Evolutionary conservation across 2,329 filamentous ascomycete genomes (phyloP).

Genomic region (Ophiostoma fasciatum): DNA sequence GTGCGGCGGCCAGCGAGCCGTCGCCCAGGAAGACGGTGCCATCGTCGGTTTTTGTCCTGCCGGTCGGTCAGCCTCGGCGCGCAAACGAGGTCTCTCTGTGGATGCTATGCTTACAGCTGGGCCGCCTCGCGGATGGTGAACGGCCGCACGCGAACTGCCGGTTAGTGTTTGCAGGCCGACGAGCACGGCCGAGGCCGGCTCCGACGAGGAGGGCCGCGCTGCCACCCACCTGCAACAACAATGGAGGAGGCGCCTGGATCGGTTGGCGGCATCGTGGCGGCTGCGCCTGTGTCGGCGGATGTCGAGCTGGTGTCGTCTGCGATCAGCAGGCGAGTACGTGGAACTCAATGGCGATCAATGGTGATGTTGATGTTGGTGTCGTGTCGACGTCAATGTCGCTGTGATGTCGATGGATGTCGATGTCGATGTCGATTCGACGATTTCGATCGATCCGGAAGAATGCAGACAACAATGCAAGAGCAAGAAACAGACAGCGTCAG

Average conservation of each 20-base stretch:
- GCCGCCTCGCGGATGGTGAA: conserved; percentile 87
- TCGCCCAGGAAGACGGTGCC: conserved; percentile 89
- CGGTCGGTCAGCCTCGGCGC: neutral
- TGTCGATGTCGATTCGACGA: too few species aligned
- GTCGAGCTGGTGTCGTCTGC: neutral
- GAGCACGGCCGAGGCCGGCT: too few species aligned
- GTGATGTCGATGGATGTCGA: too few species aligned
- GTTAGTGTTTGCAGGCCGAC: conserved; percentile 10
- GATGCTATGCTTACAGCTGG: conserved; percentile 49
- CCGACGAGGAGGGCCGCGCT: neutral
- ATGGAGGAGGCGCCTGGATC: conserved; percentile 42
- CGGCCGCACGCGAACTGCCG: conserved; percentile 50
- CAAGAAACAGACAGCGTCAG: too few species aligned
- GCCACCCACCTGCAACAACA: conserved; percentile 36
- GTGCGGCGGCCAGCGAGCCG: conserved; percentile 77
- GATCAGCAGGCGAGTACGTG: too few species aligned
- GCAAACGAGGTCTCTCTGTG: neutral
- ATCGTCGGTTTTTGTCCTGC: conserved; percentile 57
- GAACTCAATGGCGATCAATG: too few species aligned
- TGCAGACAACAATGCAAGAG: too few species aligned
- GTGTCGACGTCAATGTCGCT: too few species aligned
- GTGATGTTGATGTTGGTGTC: too few species aligned
- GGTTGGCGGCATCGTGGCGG: conserved; percentile 18
- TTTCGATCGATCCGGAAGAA: too few species aligned
- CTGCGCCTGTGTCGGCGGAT: neutral